Evolutionary conservation across 495 filamentous ascomycete species (phyloP).

Genomic region (Aspergillus olivimuriae): DNA sequence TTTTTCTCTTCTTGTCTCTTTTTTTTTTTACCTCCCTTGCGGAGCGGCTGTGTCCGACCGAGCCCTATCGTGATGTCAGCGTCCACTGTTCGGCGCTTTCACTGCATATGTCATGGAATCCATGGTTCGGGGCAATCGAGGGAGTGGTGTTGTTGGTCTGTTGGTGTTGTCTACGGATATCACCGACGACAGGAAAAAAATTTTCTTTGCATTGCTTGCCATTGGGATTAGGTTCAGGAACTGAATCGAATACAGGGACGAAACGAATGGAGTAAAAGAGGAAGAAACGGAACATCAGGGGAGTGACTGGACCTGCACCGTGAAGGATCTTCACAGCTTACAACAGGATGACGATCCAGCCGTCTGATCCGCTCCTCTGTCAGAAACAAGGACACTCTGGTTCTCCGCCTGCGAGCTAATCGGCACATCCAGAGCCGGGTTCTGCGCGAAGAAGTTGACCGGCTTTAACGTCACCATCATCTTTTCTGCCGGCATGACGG

Average conservation of each 20-base stretch:
- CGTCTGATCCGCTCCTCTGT: neutral
- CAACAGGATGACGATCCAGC: neutral
- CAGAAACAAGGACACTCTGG: conserved; percentile 21
- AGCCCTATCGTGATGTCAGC: neutral
- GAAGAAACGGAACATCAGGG: too few relatives aligned
- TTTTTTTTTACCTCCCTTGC: neutral
- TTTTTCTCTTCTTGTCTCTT: neutral
- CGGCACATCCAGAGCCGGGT: conserved; percentile 48
- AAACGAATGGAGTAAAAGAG: too few relatives aligned
- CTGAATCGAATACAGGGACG: too few relatives aligned
- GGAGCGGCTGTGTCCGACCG: neutral
- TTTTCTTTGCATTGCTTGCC: too few relatives aligned
- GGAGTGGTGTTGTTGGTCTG: neutral
- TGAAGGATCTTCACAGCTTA: too few relatives aligned
- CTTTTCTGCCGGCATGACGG: conserved; percentile 52
- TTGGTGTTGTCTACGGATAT: neutral
- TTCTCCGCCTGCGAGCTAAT: conserved; percentile 26
- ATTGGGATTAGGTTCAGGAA: too few relatives aligned
- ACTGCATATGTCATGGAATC: neutral
- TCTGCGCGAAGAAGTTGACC: conserved; percentile 64
- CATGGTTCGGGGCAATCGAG: neutral
- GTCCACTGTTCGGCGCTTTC: neutral
- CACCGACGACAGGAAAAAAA: too few relatives aligned
- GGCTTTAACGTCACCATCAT: conserved; percentile 55
- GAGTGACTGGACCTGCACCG: too few relatives aligned